A percentile compares a stretch with the other conserved stretches of the same genome.
Evolutionary conservation across 2,329 filamentous ascomycete genomes (phyloP).

Genomic region (Calonectria crousiana): DNA sequence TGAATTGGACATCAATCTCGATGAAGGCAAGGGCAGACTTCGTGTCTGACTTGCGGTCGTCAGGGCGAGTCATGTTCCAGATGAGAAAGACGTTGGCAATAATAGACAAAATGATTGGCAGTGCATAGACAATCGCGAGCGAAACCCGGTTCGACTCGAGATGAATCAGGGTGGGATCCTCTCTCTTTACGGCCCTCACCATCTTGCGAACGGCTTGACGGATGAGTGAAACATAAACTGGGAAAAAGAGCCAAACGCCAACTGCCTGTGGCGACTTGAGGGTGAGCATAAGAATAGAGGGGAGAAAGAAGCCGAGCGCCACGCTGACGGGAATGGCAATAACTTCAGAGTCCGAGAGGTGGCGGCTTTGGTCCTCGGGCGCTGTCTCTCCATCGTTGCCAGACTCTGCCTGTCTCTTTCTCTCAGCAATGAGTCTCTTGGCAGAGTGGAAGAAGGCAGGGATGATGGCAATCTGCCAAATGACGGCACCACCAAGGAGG

Average conservation of each 20-base stretch:
- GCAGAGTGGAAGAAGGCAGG: slow-evolving; percentile 62
- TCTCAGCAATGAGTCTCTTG: slow-evolving; percentile 48
- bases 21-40: slow-evolving; percentile 59
- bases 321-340: slow-evolving; percentile 67
- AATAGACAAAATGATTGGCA: slow-evolving; percentile 59
- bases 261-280: slow-evolving; percentile 53
- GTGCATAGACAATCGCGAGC: slow-evolving; percentile 57
- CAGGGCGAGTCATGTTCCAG: slow-evolving; percentile 52
- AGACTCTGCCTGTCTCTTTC: slow-evolving; percentile 31
- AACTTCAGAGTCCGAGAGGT: slow-evolving; percentile 63
- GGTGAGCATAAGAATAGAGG: slow-evolving; percentile 61
- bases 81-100: slow-evolving; percentile 57
- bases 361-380: slow-evolving; percentile 44
- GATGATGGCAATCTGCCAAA: slow-evolving; percentile 65
- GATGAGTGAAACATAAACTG: slow-evolving; percentile 60
- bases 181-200: slow-evolving; percentile 40
- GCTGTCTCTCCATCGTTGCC: slow-evolving; percentile 30
- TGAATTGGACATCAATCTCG: slow-evolving; percentile 59
- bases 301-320: slow-evolving; percentile 60
- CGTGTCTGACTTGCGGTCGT: slow-evolving; percentile 65
- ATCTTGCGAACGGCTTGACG: slow-evolving; percentile 53
- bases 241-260: slow-evolving; percentile 65
- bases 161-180: slow-evolving; percentile 51
- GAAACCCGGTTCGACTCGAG: slow-evolving; percentile 57
- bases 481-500: slow-evolving; percentile 61